A percentile compares a stretch with the other conserved stretches of the same genome.
phyloP scores from a whole-genome alignment of 1,284 basidiomycete genomes.

The Melampsora larici-populina region DNA sequence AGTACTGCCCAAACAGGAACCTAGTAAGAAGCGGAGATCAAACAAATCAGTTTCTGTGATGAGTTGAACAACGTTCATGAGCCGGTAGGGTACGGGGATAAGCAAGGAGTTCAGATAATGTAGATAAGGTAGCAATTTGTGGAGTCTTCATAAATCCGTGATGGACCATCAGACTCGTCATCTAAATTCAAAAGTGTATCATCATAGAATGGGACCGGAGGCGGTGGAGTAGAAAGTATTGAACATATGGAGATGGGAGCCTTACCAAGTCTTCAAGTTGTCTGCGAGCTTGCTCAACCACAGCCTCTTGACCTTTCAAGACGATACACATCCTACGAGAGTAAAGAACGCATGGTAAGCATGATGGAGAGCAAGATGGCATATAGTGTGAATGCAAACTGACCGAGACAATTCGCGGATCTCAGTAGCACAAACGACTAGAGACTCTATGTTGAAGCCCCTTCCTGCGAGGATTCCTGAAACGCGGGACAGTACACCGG shows the following conservation, averaged over 20 bases:
- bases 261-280: conserved; percentile 88
- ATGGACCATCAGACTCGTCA: conserved; percentile 32
- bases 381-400: not conserved
- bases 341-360: not conserved
- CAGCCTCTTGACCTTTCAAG: conserved; percentile 91
- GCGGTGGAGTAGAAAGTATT: conserved; percentile 3
- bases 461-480: conserved; percentile 94
- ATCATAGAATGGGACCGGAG: conserved; percentile 23
- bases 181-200: conserved; percentile 30
- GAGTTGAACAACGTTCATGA: not conserved
- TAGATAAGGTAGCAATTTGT: conserved; percentile 40
- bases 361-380: not conserved
- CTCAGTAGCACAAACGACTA: conserved; percentile 97
- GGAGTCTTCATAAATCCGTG: conserved; percentile 10
- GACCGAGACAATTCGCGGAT: conserved; percentile 85
- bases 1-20: conserved; percentile 96
- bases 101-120: conserved; percentile 23
- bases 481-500: conserved; percentile 94
- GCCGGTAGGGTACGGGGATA: not conserved
- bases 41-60: not conserved
- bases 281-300: conserved; percentile 91
- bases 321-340: conserved; percentile 80
- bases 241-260: conserved; percentile 45
- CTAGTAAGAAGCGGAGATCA: conserved; percentile 56
- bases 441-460: conserved; percentile 96